These are phyloP conservation scores for Talaromyces rugulosus DNA, from an alignment of 2,329 filamentous ascomycete genomes.

Conservation along the genomic window DNA sequence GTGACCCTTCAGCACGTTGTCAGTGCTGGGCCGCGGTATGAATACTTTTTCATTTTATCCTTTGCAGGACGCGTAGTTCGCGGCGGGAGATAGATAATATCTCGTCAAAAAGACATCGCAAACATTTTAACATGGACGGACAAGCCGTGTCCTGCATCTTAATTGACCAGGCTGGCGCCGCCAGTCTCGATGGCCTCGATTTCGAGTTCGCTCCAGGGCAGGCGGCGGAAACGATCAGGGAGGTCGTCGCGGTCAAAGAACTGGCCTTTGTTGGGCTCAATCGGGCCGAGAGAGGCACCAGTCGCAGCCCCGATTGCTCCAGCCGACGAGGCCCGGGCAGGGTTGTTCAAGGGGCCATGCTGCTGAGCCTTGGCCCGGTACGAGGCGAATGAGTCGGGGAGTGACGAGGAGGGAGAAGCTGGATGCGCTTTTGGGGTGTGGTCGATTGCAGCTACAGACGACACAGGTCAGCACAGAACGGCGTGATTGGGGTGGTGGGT, in stretches of 20 bases:
- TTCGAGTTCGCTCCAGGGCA: constrained; percentile 71
- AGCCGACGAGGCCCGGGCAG: constrained; percentile 29
- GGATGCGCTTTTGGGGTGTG: constrained; percentile 58
- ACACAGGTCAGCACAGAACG: background rate
- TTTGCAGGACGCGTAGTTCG: background rate
- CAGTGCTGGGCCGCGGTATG: background rate
- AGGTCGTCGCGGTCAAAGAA: constrained; percentile 89
- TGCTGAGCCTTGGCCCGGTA: constrained; percentile 62
- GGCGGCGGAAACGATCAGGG: constrained; percentile 74
- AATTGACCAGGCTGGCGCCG: constrained; percentile 65
- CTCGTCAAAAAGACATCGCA: background rate
- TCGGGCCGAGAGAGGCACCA: constrained; percentile 67
- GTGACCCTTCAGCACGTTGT: background rate
- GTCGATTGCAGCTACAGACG: constrained; percentile 37
- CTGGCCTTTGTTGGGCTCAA: constrained; percentile 67
- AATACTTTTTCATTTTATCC: background rate
- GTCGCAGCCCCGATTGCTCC: constrained; percentile 55
- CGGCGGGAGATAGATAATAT: background rate
- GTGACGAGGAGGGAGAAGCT: constrained; percentile 50
- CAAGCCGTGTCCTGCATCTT: constrained; percentile 16
- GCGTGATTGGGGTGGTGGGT: background rate
- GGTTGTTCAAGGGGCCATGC: constrained; percentile 54
- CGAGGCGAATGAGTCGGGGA: constrained; percentile 59
- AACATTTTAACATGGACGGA: background rate
- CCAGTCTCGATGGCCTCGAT: constrained; percentile 96